Evolutionary conservation across 305 asterid species (phyloP).

Genomic region (Fraxinus baroniana): DNA sequence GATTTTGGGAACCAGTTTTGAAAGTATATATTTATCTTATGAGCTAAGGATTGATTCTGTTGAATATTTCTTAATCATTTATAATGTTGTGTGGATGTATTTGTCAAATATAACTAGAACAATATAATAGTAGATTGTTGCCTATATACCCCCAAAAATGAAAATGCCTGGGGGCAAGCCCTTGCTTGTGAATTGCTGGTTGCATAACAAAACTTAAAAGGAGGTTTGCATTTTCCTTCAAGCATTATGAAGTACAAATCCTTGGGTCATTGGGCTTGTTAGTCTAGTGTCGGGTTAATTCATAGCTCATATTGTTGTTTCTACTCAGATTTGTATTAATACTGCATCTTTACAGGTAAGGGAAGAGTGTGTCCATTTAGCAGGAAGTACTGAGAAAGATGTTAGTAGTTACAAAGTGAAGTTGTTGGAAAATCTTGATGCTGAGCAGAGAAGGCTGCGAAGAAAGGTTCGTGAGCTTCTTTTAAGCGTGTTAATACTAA

Average conservation of each 20-base stretch:
- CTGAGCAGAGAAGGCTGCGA: constrained; percentile 53
- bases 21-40: neutral
- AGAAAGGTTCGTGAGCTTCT: constrained; percentile 42
- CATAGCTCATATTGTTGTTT: constrained; percentile 1
- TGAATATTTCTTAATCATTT: neutral
- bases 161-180: neutral
- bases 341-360: constrained; percentile 48
- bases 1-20: neutral
- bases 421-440: constrained; percentile 59
- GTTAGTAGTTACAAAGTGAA: constrained; percentile 35
- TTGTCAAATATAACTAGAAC: neutral
- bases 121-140: neutral
- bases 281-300: neutral
- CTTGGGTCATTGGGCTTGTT: neutral
- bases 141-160: neutral
- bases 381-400: constrained; percentile 62
- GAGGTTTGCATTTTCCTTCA: neutral
- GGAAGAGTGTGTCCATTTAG: constrained; percentile 60
- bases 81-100: neutral
- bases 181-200: neutral
- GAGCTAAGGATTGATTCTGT: neutral
- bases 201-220: neutral
- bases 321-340: constrained; percentile 2
- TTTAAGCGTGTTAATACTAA: neutral
- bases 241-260: neutral